A percentile compares a stretch with the other conserved stretches of the same genome.
Evolutionary conservation across 768 basidiomycete species (phyloP).

Genomic region (Clitopilus hobsonii): DNA sequence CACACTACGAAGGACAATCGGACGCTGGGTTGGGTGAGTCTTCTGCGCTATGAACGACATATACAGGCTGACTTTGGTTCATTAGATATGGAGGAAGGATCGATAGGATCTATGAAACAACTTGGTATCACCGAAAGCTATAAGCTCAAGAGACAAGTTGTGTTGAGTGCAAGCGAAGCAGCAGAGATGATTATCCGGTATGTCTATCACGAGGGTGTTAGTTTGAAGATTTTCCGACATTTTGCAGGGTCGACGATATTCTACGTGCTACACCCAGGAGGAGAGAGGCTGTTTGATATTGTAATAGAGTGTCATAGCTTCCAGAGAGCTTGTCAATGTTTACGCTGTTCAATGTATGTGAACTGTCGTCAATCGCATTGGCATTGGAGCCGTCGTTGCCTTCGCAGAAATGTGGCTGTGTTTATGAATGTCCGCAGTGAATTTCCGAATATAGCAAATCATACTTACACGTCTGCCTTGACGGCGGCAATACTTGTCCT

Average conservation of each 20-base stretch:
- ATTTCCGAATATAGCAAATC: not conserved
- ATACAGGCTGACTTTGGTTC: not conserved
- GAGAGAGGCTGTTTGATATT: constrained; percentile 67
- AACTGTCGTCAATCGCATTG: too few relatives aligned
- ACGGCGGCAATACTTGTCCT: not conserved
- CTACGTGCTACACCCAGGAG: constrained; percentile 79
- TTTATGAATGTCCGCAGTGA: not conserved
- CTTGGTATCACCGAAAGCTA: constrained; percentile 95
- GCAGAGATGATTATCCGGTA: constrained; percentile 98
- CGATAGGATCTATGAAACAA: constrained; percentile 81
- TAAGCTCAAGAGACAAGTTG: constrained; percentile 94
- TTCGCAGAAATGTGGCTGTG: constrained; percentile 1
- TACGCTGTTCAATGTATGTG: too few relatives aligned
- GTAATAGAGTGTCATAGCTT: not conserved
- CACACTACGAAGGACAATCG: constrained; percentile 83
- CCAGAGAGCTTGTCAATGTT: too few relatives aligned
- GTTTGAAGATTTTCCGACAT: not conserved
- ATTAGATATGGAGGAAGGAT: constrained; percentile 79
- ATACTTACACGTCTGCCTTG: constrained; percentile 3
- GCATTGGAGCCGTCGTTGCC: not conserved
- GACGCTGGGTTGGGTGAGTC: constrained; percentile 87
- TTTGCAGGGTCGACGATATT: constrained; percentile 82
- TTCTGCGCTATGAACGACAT: not conserved
- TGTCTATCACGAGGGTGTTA: too few relatives aligned
- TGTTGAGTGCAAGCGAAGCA: constrained; percentile 91